Evolutionary conservation across 2,329 filamentous ascomycete genomes (phyloP), one percentile per base, ranked within the genome.

Genomic region (Alternaria triticina): DNA sequence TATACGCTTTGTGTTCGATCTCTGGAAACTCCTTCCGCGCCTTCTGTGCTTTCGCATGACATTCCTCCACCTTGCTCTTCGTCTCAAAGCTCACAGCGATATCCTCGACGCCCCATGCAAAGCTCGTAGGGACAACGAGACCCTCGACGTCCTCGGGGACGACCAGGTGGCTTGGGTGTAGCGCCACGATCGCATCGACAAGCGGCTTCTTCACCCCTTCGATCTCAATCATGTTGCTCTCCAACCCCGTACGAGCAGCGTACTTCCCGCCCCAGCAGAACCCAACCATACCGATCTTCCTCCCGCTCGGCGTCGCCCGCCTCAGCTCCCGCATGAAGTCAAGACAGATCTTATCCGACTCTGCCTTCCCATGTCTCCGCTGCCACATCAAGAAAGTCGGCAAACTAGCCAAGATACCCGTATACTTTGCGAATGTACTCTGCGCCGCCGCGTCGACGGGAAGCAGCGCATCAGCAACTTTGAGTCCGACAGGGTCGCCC

Each of bases 221-320:
- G 23, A 78, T 57, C 23, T 79, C 71, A 47, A 82, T 77, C 74
- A 74, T 76, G 58, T 80, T 78, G 25, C 59, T 67, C 65, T 70
- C 60, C 15, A 62, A 56, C 22, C 62, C 59, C 52, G 62, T 61
- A 27, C 69, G 59, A 22, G 71, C 45, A 15, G 68, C 68, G 47
- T 66, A 72, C 43, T 56, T 76, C 54, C 80, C 80, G 20, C 79
- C 80, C 79, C 79, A 82, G 67, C 79, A 82, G 57, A 67, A 80
- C 67, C 58, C 81, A 69, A 61, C 70, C 51, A 70, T 70, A 5
- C 68, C 71, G 60, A 70, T 78, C 69, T 81, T 82, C 47, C 66
- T 64, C 22, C 33, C 64, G 12, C 17, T 57, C 13, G 74, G 75
- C 10, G 74, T 80, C 17, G 67, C 77, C 12, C 69, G 74, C 54